Evolutionary conservation across 2,329 filamentous ascomycete species (phyloP), one percentile per base, ranked within the genome.

Genomic region (Alternaria solani): DNA sequence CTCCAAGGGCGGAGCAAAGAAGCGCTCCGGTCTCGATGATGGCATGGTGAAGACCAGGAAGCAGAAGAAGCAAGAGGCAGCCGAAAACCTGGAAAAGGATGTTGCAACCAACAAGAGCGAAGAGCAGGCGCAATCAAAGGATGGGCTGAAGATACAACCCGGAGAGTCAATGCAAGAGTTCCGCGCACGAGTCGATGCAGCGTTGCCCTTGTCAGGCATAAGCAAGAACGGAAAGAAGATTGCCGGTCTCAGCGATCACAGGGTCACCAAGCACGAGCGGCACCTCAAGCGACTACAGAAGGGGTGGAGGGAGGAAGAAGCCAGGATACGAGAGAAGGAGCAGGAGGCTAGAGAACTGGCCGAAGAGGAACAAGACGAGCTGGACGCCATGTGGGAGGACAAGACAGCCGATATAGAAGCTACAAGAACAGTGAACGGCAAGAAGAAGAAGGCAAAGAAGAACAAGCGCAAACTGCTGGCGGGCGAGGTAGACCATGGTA

Each of bases 81-180:
- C 43, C n/a, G 39, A 44, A n/a, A 36, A 49, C 3, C 9, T 64
- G 5, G 62, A 62, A 26, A 47, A 68, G 32, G 47, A 65, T 34
- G 57, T 54, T 8, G 61, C 51, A 57, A 46, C 46, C 67, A 32
- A 55, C 16, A 62, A 68, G 28, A 69, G 64, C 48, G 71, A 76
- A 61, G 65, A 61, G 58, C 66, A 74, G 57, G 42, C 61, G 16
- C 55, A 59, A 30, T 43, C 64, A 2, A 61, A 57, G 30, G 51
- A 64, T 4, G 63, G 53, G 2, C 56, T 70, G 41, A 70, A 63
- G 48, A 97, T 98, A 64, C 86, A 88, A 16, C 93, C 94, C 0
- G 92, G 93, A 52, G 95, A 99, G 78, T 87, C 88, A 52, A 82
- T 98, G 73, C 88, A 90, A 5, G 91, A 96, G 53, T 99, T 96